Evolutionary conservation across 2,329 filamentous ascomycete genomes (phyloP).

Genomic region (Microsporum canis): DNA sequence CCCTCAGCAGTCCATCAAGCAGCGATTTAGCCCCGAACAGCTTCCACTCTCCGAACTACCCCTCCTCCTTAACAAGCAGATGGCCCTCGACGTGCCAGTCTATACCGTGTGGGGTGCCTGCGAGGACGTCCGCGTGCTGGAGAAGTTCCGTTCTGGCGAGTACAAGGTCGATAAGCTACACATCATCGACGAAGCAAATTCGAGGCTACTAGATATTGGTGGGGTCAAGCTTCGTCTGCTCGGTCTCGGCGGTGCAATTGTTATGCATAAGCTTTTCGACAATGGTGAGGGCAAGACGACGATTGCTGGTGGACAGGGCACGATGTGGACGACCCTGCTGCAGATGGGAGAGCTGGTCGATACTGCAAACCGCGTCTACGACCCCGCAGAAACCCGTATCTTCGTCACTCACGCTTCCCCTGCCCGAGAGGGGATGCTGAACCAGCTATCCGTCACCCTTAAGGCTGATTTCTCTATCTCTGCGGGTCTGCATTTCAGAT

Average conservation of each 20-base stretch:
- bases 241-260: conserved; percentile 86
- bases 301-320: conserved; percentile 94
- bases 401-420: conserved; percentile 97
- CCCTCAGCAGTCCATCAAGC: conserved; percentile 61
- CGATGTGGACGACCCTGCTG: conserved; percentile 97
- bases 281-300: conserved; percentile 97
- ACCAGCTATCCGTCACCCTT: conserved; percentile 91
- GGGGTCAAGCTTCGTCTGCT: conserved; percentile 92
- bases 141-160: conserved; percentile 94
- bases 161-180: conserved; percentile 97
- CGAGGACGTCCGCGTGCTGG: conserved; percentile 91
- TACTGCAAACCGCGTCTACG: conserved; percentile 95
- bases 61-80: conserved; percentile 72
- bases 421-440: conserved; percentile 88
- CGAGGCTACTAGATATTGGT: conserved; percentile 84
- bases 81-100: conserved; percentile 89
- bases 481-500: conserved; percentile 93
- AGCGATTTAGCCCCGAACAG: conserved; percentile 67
- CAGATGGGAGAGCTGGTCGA: conserved; percentile 98
- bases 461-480: conserved; percentile 98
- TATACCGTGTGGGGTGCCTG: conserved; percentile 99
- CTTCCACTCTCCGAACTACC: conserved; percentile 88
- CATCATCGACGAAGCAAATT: conserved; percentile 97
- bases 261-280: conserved; percentile 99
- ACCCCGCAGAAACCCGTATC: conserved; percentile 90